These are phyloP conservation scores for Luffa acutangula DNA, from an alignment of 306 rosid genomes.

Conservation along the genomic window DNA sequence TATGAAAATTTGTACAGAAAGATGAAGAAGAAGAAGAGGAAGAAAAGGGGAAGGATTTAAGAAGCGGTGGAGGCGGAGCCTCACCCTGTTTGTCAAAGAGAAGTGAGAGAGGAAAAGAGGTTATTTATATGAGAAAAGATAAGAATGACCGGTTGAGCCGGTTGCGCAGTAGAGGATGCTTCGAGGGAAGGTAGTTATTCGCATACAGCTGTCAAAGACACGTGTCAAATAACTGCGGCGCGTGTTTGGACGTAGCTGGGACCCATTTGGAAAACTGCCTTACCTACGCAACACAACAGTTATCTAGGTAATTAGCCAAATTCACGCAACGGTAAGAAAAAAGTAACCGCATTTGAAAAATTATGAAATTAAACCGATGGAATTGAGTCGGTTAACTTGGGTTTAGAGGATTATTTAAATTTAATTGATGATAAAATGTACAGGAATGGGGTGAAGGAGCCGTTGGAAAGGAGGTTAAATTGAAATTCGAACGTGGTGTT, in stretches of 20 bases:
- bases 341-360: not conserved
- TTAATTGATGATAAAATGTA: not conserved
- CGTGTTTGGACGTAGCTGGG: not conserved
- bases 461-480: slow-evolving; percentile 5
- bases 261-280: not conserved
- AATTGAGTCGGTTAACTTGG: not conserved
- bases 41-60: not conserved
- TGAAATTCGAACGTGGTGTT: not conserved
- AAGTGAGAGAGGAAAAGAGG: not conserved
- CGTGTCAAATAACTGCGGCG: not conserved
- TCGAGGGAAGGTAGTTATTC: slow-evolving; percentile 13
- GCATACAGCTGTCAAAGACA: slow-evolving; percentile 15
- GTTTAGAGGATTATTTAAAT: not conserved
- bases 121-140: slow-evolving; percentile 14
- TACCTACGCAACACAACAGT: not conserved
- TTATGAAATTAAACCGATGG: not conserved
- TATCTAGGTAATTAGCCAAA: not conserved
- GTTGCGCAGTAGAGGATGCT: not conserved
- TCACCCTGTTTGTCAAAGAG: not conserved
- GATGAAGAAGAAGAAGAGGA: not conserved
- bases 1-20: not conserved
- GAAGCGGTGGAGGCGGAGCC: slow-evolving; percentile 7
- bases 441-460: not conserved
- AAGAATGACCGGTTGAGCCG: slow-evolving; percentile 11
- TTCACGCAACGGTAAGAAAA: not conserved